A percentile compares a stretch with the other conserved stretches of the same genome.
These are phyloP conservation scores for Geotrichum reessii DNA, from an alignment of 1,139 yeast species.

Conservation along the genomic window DNA sequence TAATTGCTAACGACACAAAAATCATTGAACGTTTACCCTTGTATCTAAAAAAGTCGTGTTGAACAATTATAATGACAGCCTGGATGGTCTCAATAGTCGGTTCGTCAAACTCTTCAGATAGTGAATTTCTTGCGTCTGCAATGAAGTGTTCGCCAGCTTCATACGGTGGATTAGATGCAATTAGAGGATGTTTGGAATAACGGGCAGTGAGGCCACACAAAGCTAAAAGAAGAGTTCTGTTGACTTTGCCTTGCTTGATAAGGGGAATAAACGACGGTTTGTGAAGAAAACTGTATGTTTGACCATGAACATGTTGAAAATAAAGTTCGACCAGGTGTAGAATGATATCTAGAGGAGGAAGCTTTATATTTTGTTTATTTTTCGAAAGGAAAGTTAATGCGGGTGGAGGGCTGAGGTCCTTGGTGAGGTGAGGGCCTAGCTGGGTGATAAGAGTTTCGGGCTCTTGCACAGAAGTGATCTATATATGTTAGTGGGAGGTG, in stretches of 20 bases:
- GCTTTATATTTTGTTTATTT: not conserved
- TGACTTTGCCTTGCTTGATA: constrained; percentile 31
- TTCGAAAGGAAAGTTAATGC: not conserved
- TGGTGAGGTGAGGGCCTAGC: constrained; percentile 10
- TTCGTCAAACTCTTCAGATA: constrained; percentile 33
- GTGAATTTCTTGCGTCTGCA: constrained; percentile 29
- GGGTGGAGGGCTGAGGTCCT: constrained; percentile 12
- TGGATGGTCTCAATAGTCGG: constrained; percentile 37
- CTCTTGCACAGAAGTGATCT: constrained; percentile 1
- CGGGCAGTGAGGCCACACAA: constrained; percentile 37
- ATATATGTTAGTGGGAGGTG: not conserved
- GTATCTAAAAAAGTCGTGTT: constrained; percentile 36
- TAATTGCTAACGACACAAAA: constrained; percentile 35
- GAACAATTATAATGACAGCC: constrained; percentile 34
- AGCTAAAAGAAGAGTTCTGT: constrained; percentile 34
- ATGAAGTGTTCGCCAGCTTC: constrained; percentile 35
- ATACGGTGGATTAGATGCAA: constrained; percentile 25
- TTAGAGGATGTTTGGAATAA: constrained; percentile 34
- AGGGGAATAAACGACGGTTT: constrained; percentile 33
- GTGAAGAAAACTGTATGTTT: constrained; percentile 37
- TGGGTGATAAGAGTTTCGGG: constrained; percentile 16
- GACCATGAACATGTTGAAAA: constrained; percentile 36
- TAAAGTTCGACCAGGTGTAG: constrained; percentile 31
- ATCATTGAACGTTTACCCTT: constrained; percentile 37
- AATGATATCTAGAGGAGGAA: constrained; percentile 25